Evolutionary conservation across 148 eudicot species (phyloP), one percentile per base, ranked within the genome.

Genomic region (Camellia japonica): DNA sequence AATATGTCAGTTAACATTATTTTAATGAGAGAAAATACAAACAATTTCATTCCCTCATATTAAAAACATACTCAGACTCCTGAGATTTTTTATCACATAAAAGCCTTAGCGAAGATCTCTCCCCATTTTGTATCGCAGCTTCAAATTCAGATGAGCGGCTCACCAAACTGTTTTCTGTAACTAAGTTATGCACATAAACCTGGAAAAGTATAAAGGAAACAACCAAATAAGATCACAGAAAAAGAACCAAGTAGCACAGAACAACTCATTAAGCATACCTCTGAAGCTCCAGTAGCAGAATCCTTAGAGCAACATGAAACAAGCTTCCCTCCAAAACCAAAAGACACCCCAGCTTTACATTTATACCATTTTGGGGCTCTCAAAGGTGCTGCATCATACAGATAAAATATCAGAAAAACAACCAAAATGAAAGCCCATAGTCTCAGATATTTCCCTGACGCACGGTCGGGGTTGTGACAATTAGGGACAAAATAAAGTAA

Each of bases 261-360:
- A 54, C 49, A 44, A 65, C 23, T 66, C 13, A 23, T 10, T 59
- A 56, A 64, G 8, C 80, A 74, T 88, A 93, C 99, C 95, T 96
- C 98, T 52, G 99, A 93, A 82, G 87, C 81, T 75, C 94, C 90
- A 55, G 86, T 73, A 59, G 86, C 38, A 67, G 91, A 71, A 77
- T 88, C 97, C 77, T 87, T 76, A 41, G 91, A 85, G 67, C 81
- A 84, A 85, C 87, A 89, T 66, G 91, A 90, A 56, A 89, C 84
- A 79, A 89, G 97, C 92, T 96, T 96, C 83, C 99, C 99, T 65
- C 99, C 99, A 87, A 96, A 96, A 60, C 99, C 98, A 87, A 96
- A 96, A 71, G 97, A 91, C 68, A 92, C 99, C 59, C 99, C 98
- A 15, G 91, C 92, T 79, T 94, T 93, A 43, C 93, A 87, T 80